Evolutionary conservation across 148 eudicot species (phyloP).

Genomic region (Camellia granthamiana): DNA sequence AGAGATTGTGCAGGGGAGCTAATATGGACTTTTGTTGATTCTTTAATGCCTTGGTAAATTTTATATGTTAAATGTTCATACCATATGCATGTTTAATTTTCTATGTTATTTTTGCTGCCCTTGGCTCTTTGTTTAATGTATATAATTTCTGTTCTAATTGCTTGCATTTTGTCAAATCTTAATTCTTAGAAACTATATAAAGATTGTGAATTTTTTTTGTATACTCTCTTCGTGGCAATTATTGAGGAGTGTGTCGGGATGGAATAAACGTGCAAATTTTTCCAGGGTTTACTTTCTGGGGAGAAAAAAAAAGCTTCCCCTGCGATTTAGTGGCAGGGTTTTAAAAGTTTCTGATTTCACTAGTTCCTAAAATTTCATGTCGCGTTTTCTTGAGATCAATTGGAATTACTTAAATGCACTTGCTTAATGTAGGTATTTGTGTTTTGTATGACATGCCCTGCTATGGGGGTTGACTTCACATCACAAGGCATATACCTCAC

Average conservation of each 20-base stretch:
- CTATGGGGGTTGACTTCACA: too few species aligned
- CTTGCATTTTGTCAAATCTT: background rate
- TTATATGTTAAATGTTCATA: background rate
- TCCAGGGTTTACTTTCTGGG: too few species aligned
- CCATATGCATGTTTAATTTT: background rate
- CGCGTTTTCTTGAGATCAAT: background rate
- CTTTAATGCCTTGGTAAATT: background rate
- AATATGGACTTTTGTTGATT: background rate
- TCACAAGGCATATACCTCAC: too few species aligned
- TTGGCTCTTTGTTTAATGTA: background rate
- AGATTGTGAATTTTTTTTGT: background rate
- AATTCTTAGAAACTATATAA: background rate
- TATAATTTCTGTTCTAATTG: background rate
- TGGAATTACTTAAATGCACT: background rate
- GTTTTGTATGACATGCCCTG: too few species aligned
- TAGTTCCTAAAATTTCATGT: background rate
- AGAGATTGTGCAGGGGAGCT: too few species aligned
- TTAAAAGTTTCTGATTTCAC: background rate
- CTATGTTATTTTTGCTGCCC: background rate
- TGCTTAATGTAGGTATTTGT: background rate
- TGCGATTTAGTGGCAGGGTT: constrained; percentile 1
- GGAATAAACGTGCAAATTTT: background rate
- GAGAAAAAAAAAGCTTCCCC: too few species aligned
- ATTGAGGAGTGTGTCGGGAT: background rate
- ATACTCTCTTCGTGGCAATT: background rate